A percentile compares a stretch with the other conserved stretches of the same genome.
Conservation (phyloP, 352 stramenopile species). For the Globisporangium carolinianum region DNA sequence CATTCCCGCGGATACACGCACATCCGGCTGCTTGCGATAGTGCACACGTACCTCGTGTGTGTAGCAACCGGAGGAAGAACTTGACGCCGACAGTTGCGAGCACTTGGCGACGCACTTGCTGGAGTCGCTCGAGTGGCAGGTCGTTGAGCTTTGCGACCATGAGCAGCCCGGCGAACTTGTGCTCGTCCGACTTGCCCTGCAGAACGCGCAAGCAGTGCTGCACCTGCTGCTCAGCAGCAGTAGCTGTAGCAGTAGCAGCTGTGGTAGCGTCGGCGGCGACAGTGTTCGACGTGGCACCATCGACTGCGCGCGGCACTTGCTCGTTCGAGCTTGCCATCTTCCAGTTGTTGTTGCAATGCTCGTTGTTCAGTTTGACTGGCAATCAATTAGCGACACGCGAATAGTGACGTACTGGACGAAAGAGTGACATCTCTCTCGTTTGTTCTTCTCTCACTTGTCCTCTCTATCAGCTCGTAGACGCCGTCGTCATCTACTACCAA, state of each 20-base stretch:
- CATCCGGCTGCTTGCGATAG: too few species aligned
- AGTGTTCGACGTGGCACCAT: background rate
- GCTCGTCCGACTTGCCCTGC: slow-evolving; percentile 62
- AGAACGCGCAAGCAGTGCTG: slow-evolving; percentile 68
- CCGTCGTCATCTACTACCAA: background rate
- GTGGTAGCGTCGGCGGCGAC: background rate
- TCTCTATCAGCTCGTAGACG: too few species aligned
- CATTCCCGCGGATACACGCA: too few species aligned
- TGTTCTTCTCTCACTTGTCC: too few species aligned
- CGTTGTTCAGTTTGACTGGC: background rate
- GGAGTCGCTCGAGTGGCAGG: slow-evolving; percentile 32
- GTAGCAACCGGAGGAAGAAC: slow-evolving; percentile 78
- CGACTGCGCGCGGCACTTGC: background rate
- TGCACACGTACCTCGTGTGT: slow-evolving; percentile 47
- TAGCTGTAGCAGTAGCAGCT: background rate
- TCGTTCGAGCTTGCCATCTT: background rate
- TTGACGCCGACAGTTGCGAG: slow-evolving; percentile 49
- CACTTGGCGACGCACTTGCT: slow-evolving; percentile 49
- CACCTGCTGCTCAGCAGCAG: slow-evolving; percentile 10
- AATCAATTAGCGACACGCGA: too few species aligned
- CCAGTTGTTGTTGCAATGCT: background rate
- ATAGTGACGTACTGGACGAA: too few species aligned
- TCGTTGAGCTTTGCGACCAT: slow-evolving; percentile 80
- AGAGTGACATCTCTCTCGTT: too few species aligned
- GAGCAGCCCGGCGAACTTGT: slow-evolving; percentile 83